A percentile compares a stretch with the other conserved stretches of the same genome.
phyloP scores from a whole-genome alignment of 495 filamentous ascomycete species.

The Trichoderma reesei region DNA sequence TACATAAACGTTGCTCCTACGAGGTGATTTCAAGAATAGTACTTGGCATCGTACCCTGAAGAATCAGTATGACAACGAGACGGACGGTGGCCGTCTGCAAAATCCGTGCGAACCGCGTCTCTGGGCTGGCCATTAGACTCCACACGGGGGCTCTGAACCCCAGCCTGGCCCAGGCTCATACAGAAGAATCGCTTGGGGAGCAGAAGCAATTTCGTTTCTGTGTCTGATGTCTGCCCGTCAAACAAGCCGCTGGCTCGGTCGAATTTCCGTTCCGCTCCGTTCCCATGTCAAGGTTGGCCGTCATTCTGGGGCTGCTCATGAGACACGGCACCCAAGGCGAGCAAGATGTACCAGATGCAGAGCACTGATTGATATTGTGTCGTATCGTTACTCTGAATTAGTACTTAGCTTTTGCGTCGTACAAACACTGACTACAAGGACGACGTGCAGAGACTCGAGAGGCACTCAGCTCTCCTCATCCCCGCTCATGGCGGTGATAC shows the following conservation, averaged over 20 bases:
- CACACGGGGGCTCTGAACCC: neutral
- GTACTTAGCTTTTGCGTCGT: no score
- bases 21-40: no score
- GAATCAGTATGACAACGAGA: no score
- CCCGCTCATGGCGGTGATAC: no score
- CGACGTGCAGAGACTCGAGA: no score
- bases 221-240: neutral
- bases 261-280: neutral
- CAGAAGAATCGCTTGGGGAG: neutral
- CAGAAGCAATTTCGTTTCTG: neutral
- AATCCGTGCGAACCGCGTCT: neutral
- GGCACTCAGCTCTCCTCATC: neutral
- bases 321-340: neutral
- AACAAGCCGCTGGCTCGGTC: neutral
- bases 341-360: neutral
- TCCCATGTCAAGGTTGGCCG: neutral
- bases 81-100: neutral
- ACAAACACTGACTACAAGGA: no score
- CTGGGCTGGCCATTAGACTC: neutral
- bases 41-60: no score
- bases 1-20: no score
- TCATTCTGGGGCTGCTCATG: neutral
- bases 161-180: neutral
- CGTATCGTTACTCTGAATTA: no score
- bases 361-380: no score